A percentile compares a stretch with the other conserved stretches of the same genome.
phyloP scores from a whole-genome alignment of 495 filamentous ascomycete species.

The Trichoderma orchidacearum region DNA sequence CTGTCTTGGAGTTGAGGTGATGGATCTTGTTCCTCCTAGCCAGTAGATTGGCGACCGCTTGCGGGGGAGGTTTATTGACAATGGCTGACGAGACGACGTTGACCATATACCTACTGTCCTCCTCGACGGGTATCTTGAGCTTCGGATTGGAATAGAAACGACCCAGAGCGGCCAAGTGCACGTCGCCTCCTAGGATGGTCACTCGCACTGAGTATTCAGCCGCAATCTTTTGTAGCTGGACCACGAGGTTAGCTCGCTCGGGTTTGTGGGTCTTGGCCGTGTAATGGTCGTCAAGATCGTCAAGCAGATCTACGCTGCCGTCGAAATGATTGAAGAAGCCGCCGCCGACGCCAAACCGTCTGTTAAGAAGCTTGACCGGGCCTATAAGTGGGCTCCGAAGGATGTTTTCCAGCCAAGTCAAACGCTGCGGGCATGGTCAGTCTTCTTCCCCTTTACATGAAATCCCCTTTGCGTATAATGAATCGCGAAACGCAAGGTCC shows the following conservation, averaged over 20 bases:
- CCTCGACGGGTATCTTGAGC: conserved; percentile 60
- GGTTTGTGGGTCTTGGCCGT: conserved; percentile 83
- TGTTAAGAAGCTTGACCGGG: conserved; percentile 77
- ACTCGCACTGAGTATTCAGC: conserved; percentile 61
- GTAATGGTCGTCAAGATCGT: conserved; percentile 93
- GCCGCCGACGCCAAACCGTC: conserved; percentile 73
- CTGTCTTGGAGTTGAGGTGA: conserved; percentile 69
- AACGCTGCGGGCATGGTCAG: conserved; percentile 33
- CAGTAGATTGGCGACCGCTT: conserved; percentile 76
- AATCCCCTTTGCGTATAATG: no score
- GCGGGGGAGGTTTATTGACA: conserved; percentile 86
- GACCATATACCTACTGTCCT: conserved; percentile 87
- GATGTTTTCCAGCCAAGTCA: conserved; percentile 88
- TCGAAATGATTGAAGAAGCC: conserved; percentile 89
- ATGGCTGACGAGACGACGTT: conserved; percentile 80
- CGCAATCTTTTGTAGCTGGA: conserved; percentile 59
- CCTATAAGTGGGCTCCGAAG: conserved; percentile 71
- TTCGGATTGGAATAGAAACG: conserved; percentile 88
- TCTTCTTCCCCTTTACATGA: not conserved
- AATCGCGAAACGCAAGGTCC: not conserved
- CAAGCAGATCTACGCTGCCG: conserved; percentile 76
- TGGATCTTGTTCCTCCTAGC: conserved; percentile 84
- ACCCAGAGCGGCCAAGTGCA: conserved; percentile 90
- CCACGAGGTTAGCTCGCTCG: conserved; percentile 63
- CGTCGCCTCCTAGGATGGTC: conserved; percentile 83